Base-by-base conservation (phyloP, 2,329 filamentous ascomycete genomes). In the Penicillium digitatum region DNA sequence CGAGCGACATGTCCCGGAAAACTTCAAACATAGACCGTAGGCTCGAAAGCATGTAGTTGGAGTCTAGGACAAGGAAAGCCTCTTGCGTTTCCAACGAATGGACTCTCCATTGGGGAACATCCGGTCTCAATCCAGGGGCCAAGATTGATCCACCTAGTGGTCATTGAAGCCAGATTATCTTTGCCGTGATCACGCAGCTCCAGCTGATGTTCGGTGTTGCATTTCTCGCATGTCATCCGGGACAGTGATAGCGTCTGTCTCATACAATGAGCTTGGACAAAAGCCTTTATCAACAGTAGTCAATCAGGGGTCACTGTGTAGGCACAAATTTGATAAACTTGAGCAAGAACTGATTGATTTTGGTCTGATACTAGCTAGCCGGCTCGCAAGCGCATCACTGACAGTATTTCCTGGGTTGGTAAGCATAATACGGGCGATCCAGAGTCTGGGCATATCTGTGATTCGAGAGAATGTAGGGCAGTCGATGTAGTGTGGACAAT, bases 111-210 rank as follows among this genome's bases (percentile, higher is more conserved):
- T 40, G 26, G 31, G 38, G 47, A 31, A 58, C 49, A 35, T 52
- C 29, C 18, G 24, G 11, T 3, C 18, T 32, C 26, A 46, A 12
- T 16, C 55, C 50, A n/a, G 47, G 47, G 26, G 11, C 52, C 56
- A 20, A 60, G 10, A 16, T 52, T 56, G 9, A 53, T 10, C 49
- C 56, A 60, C 18, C 38, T 55, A 14, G 52, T 54, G 12, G 56
- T 34, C 6, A 53, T n/a, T 0, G 47, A 18, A 32, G 53, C 42
- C 12, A 48, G 9, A 35, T 47, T 11, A 22, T 18, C 27, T 14
- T 32, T 42, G 11, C 51, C 37, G 5, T 43, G 20, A 22, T 26
- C 45, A 37, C n/a, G 14, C 4, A 56, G 43, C 47, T 58, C 22
- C 29, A 56, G 26, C 9, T 46, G 14, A 26, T 27, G 49, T 26